Evolutionary conservation across 176 grass and related monocot species (phyloP), one percentile per base, ranked within the genome.

Genomic region (Oryza glaberrima): DNA sequence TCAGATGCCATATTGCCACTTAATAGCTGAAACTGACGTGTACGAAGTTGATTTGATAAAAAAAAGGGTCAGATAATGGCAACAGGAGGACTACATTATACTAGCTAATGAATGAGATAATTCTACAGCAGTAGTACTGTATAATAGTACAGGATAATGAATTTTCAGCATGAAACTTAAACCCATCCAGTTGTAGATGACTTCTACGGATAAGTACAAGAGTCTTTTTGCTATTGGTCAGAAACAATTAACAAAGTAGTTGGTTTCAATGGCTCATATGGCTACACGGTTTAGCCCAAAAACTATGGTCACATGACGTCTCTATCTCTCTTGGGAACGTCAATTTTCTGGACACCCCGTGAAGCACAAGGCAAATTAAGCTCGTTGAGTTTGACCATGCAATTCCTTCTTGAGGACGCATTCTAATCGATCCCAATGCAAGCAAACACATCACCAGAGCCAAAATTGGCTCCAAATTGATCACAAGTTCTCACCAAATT

Each of bases 301-400:
- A 63, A 63, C 58, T 22, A 10, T 63, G 63, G 60, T 54, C 20
- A 41, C 77, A 75, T 60, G 35, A 32, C 32, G 22, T 38, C 70
- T 68, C 85, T n/a, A 36, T 73, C 84, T 65, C 69, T 41, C 44
- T 51, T 30, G 30, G 4, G 4, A 63, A 73, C 66, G 56, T 70
- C 38, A 9, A 13, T 72, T 78, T 71, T 72, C 20, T 51, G 32
- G 67, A 28, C 16, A 9, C 22, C 3, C 58, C 77, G 44, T 67
- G 84, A 1, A 52, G 44, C 44, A 41, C 43, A 80, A 51, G 68
- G 54, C 67, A 86, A 67, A 36, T 36, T 36, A 36, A 71, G 25
- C 46, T 45, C 47, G 11, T 58, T 54, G 14, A 12, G 28, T 86
- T 85, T 80, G 84, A 80, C 69, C 69, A 65, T 86, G 68, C 76